Evolutionary conservation across 2,329 filamentous ascomycete species (phyloP).

Genomic region (Exophiala sideris): DNA sequence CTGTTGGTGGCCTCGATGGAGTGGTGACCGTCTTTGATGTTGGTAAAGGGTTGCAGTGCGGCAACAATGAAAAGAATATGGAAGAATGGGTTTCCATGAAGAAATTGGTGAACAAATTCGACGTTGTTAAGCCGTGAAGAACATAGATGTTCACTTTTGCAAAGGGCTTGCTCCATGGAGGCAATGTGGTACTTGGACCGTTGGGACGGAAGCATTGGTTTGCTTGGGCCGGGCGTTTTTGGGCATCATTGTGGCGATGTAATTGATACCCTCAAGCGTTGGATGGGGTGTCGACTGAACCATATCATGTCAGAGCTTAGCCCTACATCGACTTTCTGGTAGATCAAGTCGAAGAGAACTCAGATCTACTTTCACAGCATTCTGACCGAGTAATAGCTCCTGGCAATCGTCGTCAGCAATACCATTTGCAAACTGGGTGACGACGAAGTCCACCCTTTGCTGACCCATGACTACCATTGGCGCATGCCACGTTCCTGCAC

Average conservation of each 20-base stretch:
- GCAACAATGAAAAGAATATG: conserved; percentile 74
- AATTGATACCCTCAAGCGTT: too few relatives aligned
- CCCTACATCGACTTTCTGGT: not conserved
- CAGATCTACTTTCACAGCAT: conserved; percentile 10
- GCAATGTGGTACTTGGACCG: too few relatives aligned
- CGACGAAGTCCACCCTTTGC: conserved; percentile 74
- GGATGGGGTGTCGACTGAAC: too few relatives aligned
- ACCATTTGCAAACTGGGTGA: conserved; percentile 84
- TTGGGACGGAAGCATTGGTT: too few relatives aligned
- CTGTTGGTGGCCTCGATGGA: conserved; percentile 88
- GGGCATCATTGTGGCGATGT: too few relatives aligned
- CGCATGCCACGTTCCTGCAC: conserved; percentile 88
- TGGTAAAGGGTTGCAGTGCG: conserved; percentile 65
- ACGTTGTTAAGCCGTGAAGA: conserved; percentile 41
- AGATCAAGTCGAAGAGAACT: conserved; percentile 1
- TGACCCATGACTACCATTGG: conserved; percentile 86
- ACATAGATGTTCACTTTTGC: not conserved
- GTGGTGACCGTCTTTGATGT: conserved; percentile 92
- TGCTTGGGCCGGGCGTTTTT: too few relatives aligned
- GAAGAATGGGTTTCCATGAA: conserved; percentile 95
- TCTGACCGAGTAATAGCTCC: conserved; percentile 27
- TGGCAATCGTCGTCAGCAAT: conserved; percentile 83
- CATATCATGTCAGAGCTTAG: conserved; percentile 10
- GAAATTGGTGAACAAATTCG: conserved; percentile 75
- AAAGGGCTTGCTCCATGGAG: not conserved